Evolutionary conservation across 352 stramenopile species (phyloP).

Genomic region (Phytophthora pisi): DNA sequence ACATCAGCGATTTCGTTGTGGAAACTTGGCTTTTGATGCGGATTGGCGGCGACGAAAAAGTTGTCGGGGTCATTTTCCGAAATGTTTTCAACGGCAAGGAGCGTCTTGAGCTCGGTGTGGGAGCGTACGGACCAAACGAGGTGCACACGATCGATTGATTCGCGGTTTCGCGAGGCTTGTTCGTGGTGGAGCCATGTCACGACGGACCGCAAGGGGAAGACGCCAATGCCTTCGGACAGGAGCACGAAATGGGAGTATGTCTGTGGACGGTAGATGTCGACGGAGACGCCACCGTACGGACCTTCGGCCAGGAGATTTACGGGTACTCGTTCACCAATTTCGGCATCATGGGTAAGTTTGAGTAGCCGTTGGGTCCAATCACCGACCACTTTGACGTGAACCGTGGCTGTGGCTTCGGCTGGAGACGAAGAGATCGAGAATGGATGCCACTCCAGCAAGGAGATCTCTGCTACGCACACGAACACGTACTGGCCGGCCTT

Average conservation of each 20-base stretch:
- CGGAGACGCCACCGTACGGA: constrained; percentile 21
- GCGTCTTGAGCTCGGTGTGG: background rate
- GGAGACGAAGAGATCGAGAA: constrained; percentile 78
- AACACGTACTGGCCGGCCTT: constrained; percentile 66
- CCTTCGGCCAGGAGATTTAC: constrained; percentile 41
- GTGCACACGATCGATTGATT: background rate
- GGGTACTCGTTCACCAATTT: background rate
- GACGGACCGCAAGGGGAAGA: background rate
- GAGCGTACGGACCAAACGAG: background rate
- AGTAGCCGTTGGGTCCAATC: constrained; percentile 58
- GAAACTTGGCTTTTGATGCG: background rate
- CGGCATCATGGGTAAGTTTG: constrained; percentile 2
- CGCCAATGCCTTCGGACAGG: background rate
- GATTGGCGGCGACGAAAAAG: background rate
- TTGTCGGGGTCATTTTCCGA: background rate
- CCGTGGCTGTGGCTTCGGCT: constrained; percentile 46
- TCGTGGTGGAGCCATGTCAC: constrained; percentile 1
- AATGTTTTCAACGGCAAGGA: background rate
- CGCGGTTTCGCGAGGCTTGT: background rate
- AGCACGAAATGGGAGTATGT: constrained; percentile 30
- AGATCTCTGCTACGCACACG: constrained; percentile 68
- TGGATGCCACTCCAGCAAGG: constrained; percentile 73
- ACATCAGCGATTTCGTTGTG: background rate
- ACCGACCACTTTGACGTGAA: constrained; percentile 55
- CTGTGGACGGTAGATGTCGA: constrained; percentile 40